These are phyloP conservation scores for Phenoliferia sp. DNA, from an alignment of 1,284 basidiomycete species.

Conservation along the genomic window DNA sequence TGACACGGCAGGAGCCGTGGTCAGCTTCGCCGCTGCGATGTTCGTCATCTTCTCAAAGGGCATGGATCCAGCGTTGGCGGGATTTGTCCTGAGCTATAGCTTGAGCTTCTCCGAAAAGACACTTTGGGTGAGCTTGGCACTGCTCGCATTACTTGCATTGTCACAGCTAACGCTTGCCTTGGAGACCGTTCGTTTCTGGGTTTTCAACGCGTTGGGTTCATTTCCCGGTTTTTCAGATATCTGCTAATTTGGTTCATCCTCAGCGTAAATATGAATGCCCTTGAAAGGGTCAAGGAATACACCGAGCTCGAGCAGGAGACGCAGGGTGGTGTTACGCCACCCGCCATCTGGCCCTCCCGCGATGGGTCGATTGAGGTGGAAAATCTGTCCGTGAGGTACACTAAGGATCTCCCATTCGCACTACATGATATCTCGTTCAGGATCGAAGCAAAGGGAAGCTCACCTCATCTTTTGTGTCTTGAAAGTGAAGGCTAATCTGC, in stretches of 20 bases:
- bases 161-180: background rate
- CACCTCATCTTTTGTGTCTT: background rate
- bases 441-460: conserved; percentile 32
- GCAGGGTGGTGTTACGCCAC: conserved; percentile 45
- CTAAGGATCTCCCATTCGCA: conserved; percentile 49
- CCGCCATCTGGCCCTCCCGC: conserved; percentile 49
- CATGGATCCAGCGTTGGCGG: conserved; percentile 44
- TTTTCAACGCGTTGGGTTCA: background rate
- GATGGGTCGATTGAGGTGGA: conserved; percentile 47
- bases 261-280: background rate
- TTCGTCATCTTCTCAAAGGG: conserved; percentile 43
- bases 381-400: conserved; percentile 47
- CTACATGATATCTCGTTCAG: conserved; percentile 49
- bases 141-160: background rate
- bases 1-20: conserved; percentile 47
- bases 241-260: background rate
- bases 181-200: background rate
- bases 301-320: conserved; percentile 49
- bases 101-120: background rate
- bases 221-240: background rate
- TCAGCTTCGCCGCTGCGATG: conserved; percentile 46
- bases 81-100: conserved; percentile 32
- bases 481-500: background rate
- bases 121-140: background rate
- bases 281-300: conserved; percentile 19